Base-by-base conservation (phyloP, 164 flowering plant species). In the Paratinospora sagittata region DNA sequence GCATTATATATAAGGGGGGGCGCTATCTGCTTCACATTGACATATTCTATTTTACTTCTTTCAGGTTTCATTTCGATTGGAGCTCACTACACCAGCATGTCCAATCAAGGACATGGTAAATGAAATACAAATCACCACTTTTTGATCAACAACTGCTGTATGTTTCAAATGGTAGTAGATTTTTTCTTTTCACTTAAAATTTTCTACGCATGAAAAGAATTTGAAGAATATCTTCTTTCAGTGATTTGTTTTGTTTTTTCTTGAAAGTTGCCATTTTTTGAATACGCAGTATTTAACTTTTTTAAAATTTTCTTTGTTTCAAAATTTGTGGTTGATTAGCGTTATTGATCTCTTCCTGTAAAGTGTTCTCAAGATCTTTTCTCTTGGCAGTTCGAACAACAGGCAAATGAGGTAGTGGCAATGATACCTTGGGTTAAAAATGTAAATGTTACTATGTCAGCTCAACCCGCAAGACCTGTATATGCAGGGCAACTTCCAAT, bases 31-130 rank as follows among this genome's bases (percentile, higher is more conserved):
- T 67, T 21, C 57, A 71, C 58, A 68, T 68, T 72, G 47, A 68
- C 73, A 72, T 77, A 71, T 39, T 65, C 16, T 26, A 63, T 79
- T 8, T 80, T 76, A 72, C 49, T 8, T 69, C 63, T 84, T 74
- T 74, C 88, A 95, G 98, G 98, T 92, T 75, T 89, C 97, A 17
- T 92, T 95, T 78, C 92, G 94, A 78, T 83, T 95, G 80, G 97
- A 95, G 90, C 97, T 90, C 76, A 95, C 97, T 24, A 95, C 98
- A 69, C 98, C 98, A 55, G 97, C 98, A 78, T 95, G 98, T 84
- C 98, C 98, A 78, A 76, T 92, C 85, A 95, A 95, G 89, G 98
- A 92, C 84, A 83, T 92, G 97, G 98, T 94, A 92, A 86, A 83
- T 88, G 78, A 78, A 71, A 69, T 71, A 47, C 68, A 78, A n/a